These are phyloP conservation scores for Rhinocladiella mackenziei DNA, from an alignment of 2,329 filamentous ascomycete genomes.

Conservation along the genomic window DNA sequence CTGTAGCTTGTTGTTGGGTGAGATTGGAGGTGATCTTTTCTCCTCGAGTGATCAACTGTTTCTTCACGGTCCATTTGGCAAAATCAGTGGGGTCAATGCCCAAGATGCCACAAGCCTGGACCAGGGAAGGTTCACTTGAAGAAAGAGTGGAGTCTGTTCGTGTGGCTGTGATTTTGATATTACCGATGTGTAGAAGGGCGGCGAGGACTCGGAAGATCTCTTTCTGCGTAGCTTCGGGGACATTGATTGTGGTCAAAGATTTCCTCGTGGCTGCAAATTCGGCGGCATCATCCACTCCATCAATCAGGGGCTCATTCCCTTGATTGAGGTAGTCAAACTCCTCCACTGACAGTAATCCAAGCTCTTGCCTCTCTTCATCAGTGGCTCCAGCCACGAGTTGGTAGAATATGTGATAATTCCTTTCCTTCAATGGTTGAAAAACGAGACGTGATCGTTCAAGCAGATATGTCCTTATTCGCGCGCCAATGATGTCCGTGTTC, in stretches of 20 bases:
- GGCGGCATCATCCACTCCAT: slow-evolving; percentile 90
- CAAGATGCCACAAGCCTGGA: slow-evolving; percentile 76
- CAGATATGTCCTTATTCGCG: slow-evolving; percentile 93
- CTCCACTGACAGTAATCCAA: slow-evolving; percentile 75
- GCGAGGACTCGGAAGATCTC: slow-evolving; percentile 89
- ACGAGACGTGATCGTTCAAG: slow-evolving; percentile 92
- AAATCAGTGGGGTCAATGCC: slow-evolving; percentile 84
- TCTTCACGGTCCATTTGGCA: slow-evolving; percentile 98
- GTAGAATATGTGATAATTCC: slow-evolving; percentile 99
- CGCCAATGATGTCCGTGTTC: slow-evolving; percentile 91
- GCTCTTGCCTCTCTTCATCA: slow-evolving; percentile 73
- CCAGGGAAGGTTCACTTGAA: slow-evolving; percentile 73
- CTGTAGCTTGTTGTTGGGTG: slow-evolving; percentile 85
- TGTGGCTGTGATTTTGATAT: slow-evolving; percentile 90
- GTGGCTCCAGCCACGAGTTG: slow-evolving; percentile 91
- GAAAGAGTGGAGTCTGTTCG: slow-evolving; percentile 81
- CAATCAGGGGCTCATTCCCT: slow-evolving; percentile 83
- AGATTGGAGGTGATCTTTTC: slow-evolving; percentile 98
- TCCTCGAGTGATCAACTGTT: slow-evolving; percentile 90
- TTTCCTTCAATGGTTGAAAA: slow-evolving; percentile 94
- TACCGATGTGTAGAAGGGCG: slow-evolving; percentile 87
- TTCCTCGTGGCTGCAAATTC: slow-evolving; percentile 86
- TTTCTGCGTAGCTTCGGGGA: slow-evolving; percentile 66
- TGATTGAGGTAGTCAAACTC: slow-evolving; percentile 97
- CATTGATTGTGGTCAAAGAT: slow-evolving; percentile 83